A percentile compares a stretch with the other conserved stretches of the same genome.
These are phyloP conservation scores for Scedosporium minutisporum DNA, from an alignment of 2,329 filamentous ascomycete species.

Conservation along the genomic window DNA sequence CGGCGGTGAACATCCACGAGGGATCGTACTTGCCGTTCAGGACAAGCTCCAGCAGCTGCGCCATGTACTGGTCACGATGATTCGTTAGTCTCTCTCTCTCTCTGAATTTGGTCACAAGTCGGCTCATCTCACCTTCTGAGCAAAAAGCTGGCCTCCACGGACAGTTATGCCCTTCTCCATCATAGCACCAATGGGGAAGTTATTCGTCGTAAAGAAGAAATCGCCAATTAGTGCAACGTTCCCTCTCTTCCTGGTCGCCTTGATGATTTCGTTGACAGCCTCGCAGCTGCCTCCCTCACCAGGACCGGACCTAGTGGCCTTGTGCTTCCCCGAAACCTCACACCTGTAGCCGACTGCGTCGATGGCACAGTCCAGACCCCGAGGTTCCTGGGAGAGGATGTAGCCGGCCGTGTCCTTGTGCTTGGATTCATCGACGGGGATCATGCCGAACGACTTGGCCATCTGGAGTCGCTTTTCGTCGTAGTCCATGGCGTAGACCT, in stretches of 20 bases:
- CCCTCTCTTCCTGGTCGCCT: constrained; percentile 19
- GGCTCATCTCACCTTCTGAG: constrained; percentile 6
- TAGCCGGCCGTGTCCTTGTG: constrained; percentile 18
- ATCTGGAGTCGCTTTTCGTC: constrained; percentile 16
- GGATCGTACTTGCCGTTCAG: background rate
- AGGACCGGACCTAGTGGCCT: constrained; percentile 10
- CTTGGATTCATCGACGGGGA: constrained; percentile 15
- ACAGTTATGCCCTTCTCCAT: constrained; percentile 23
- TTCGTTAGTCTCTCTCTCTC: too few species aligned
- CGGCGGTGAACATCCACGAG: background rate
- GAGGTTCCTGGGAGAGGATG: constrained; percentile 18
- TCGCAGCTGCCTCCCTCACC: constrained; percentile 19
- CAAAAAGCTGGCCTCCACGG: constrained; percentile 17
- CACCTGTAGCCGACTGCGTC: constrained; percentile 20
- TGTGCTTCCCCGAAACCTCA: constrained; percentile 9
- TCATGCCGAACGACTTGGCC: constrained; percentile 19
- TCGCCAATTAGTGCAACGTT: constrained; percentile 19
- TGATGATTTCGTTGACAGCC: constrained; percentile 18
- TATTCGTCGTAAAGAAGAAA: constrained; percentile 18
- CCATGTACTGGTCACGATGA: background rate
- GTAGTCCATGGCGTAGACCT: constrained; percentile 23
- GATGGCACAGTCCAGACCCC: constrained; percentile 17
- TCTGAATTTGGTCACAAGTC: background rate
- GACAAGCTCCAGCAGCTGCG: background rate
- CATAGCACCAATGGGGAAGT: constrained; percentile 20